A percentile compares a stretch with the other conserved stretches of the same genome.
phyloP scores from a whole-genome alignment of 176 grass and related monocot species.

The Ananas comosus region DNA sequence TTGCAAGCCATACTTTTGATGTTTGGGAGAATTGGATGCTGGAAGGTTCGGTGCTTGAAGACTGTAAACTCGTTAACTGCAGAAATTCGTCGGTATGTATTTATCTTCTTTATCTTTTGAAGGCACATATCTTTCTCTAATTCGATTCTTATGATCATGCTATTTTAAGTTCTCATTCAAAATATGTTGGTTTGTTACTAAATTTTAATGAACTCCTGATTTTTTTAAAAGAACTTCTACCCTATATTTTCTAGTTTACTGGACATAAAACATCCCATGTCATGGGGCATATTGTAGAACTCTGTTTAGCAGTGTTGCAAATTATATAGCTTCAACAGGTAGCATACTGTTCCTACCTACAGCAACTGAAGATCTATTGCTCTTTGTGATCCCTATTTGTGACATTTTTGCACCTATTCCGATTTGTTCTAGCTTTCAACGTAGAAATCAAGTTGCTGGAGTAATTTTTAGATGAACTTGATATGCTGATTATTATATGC shows the following conservation, averaged over 20 bases:
- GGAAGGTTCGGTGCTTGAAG: conserved; percentile 51
- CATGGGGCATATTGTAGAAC: neutral
- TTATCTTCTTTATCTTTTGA: conserved; percentile 8
- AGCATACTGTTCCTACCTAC: neutral
- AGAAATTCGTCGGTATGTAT: conserved; percentile 58
- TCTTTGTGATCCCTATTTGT: no score
- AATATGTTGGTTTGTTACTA: neutral
- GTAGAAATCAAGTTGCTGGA: no score
- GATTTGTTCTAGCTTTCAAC: no score
- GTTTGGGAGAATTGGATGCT: conserved; percentile 86
- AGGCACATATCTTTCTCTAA: neutral
- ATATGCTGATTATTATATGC: no score
- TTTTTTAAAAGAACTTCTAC: no score
- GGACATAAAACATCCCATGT: no score
- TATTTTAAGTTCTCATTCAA: neutral
- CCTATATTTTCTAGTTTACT: no score
- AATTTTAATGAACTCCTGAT: neutral
- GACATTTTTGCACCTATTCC: no score
- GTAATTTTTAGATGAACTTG: no score
- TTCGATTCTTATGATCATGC: neutral
- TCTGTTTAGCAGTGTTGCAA: neutral
- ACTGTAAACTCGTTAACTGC: conserved; percentile 79
- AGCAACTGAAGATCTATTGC: no score
- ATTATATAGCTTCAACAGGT: neutral
- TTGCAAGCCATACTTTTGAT: conserved; percentile 91